These are phyloP conservation scores for Alternaria triticina DNA, from an alignment of 2,329 filamentous ascomycete genomes.

Conservation along the genomic window DNA sequence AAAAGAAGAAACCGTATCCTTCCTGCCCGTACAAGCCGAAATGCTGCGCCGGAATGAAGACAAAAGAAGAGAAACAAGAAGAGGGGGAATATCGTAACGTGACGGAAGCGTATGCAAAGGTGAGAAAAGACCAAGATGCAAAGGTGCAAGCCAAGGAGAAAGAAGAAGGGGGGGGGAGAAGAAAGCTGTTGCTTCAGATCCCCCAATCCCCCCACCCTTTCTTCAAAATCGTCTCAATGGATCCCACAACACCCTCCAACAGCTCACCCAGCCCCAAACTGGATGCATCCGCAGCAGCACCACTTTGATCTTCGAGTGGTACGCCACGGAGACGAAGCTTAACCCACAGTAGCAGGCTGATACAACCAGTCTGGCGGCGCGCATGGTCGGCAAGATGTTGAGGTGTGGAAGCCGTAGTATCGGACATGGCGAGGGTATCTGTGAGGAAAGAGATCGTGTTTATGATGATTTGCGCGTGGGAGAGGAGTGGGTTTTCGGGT, in stretches of 20 bases:
- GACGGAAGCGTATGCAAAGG: not conserved
- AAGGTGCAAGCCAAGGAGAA: not conserved
- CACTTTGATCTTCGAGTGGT: conserved; percentile 20
- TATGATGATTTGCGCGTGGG: conserved; percentile 26
- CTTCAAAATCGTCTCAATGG: conserved; percentile 38
- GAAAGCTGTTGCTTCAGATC: conserved; percentile 19
- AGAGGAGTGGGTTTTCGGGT: conserved; percentile 14
- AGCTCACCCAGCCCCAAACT: conserved; percentile 38
- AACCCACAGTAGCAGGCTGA: conserved; percentile 40
- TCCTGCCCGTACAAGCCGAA: not conserved
- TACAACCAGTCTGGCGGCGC: conserved; percentile 38
- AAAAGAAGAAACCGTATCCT: not conserved
- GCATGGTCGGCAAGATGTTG: conserved; percentile 27
- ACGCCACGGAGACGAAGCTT: conserved; percentile 37
- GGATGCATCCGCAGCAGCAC: conserved; percentile 14
- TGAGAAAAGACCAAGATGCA: not conserved
- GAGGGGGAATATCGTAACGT: not conserved
- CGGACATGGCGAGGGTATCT: conserved; percentile 23
- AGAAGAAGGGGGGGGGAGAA: not conserved
- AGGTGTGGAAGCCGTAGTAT: conserved; percentile 15
- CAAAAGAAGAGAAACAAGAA: not conserved
- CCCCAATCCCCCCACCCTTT: conserved; percentile 40
- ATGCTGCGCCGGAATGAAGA: not conserved
- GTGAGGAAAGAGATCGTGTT: conserved; percentile 35
- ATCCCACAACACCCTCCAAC: conserved; percentile 33